Conservation (phyloP, 225 moss, liverwort and hornwort species). For the Anthoceros angustus region DNA sequence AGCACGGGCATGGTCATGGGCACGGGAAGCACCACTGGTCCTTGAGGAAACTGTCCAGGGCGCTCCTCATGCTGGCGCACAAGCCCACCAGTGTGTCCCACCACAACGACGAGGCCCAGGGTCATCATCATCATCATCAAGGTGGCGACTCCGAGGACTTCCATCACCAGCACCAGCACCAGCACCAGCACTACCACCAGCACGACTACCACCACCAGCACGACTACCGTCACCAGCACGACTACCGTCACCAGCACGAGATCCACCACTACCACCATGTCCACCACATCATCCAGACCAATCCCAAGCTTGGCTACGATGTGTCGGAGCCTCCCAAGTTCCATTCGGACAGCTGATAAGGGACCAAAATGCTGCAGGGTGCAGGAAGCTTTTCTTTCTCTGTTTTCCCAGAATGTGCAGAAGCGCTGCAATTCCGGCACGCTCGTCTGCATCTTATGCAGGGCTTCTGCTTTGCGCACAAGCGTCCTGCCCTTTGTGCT, state of each 20-base stretch:
- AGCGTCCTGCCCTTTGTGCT: too few species aligned
- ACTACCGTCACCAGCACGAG: conserved; percentile 1
- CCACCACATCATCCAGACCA: background rate
- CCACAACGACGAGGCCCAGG: background rate
- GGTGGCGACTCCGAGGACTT: too few species aligned
- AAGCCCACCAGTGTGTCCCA: background rate
- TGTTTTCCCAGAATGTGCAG: too few species aligned
- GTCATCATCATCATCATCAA: background rate
- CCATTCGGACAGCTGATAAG: background rate
- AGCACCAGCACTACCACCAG: background rate
- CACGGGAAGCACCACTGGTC: background rate
- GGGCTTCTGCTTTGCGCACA: too few species aligned
- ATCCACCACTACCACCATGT: background rate
- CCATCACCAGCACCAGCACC: background rate
- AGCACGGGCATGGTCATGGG: background rate
- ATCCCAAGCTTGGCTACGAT: background rate
- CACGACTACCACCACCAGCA: background rate
- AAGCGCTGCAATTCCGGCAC: too few species aligned
- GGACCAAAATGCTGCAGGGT: background rate
- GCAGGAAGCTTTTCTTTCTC: background rate
- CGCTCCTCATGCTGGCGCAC: background rate
- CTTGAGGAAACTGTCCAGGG: background rate
- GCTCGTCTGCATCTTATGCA: too few species aligned
- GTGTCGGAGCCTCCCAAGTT: background rate
- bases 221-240: background rate